Evolutionary conservation across 2,329 filamentous ascomycete species (phyloP).

Genomic region (Cladophialophora immunda): DNA sequence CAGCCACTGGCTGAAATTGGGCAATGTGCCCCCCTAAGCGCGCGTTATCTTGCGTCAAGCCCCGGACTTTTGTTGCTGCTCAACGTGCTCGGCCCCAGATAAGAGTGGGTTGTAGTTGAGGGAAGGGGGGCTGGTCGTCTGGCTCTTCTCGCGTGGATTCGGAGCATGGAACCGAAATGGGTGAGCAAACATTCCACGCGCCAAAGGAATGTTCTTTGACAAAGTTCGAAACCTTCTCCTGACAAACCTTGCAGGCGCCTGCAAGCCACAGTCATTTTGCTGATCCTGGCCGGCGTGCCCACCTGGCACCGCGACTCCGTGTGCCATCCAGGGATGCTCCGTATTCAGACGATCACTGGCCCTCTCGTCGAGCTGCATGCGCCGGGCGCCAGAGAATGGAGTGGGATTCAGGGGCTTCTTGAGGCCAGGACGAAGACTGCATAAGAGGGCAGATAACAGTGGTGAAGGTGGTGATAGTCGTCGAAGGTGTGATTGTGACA

Average conservation of each 20-base stretch:
- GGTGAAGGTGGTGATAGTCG: neutral
- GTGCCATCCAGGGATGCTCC: neutral
- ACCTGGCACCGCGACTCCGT: neutral
- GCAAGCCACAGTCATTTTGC: neutral
- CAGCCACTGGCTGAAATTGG: conserved; percentile 14
- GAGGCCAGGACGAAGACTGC: conserved; percentile 3
- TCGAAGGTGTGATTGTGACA: neutral
- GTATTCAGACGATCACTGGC: neutral
- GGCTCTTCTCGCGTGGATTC: conserved; percentile 23
- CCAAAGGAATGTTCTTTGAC: conserved; percentile 15
- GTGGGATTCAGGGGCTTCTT: neutral
- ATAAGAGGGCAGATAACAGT: neutral
- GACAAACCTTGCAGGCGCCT: neutral
- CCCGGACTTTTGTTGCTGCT: conserved; percentile 8
- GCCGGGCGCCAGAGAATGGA: neutral
- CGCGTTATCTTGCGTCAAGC: conserved; percentile 31
- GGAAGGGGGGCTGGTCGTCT: conserved; percentile 5
- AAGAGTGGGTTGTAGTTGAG: conserved; percentile 2
- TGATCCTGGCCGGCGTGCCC: neutral
- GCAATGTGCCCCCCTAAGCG: conserved; percentile 14
- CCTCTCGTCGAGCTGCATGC: neutral
- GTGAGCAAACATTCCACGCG: conserved; percentile 16
- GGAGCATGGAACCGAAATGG: conserved; percentile 19
- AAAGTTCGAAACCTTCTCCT: neutral
- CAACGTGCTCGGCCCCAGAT: conserved; percentile 16